Evolutionary conservation across 306 rosid species (phyloP), one percentile per base, ranked within the genome.

Genomic region (Quercus ilex): DNA sequence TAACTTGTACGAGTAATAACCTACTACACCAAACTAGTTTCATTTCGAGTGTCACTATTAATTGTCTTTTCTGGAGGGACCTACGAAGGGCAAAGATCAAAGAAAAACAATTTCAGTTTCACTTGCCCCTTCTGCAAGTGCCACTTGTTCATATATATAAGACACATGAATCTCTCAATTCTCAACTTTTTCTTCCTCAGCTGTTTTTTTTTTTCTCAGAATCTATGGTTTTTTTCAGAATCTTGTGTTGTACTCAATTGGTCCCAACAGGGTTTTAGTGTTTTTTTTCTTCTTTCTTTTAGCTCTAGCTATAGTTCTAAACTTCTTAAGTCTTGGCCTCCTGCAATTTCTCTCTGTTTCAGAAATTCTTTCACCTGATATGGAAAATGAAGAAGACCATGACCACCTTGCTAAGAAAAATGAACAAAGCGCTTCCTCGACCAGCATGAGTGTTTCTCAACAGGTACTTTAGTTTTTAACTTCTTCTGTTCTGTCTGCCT

Each of bases 311-410:
- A 8, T 31, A 13, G 46, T 23, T 33, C 25, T 41, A 41, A 8
- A 41, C 46, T 41, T 2, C 46, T 41, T 6, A 2, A 6, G 30
- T 55, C 17, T 30, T 53, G 52, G 28, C 20, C 63, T 10, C 63
- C 12, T 56, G 71, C 62, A 69, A 26, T 26, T 26, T 13, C 38
- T 11, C 69, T 49, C n/a, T 8, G 11, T 30, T 15, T 69, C 43
- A 9, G 21, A 57, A 71, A 14, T 64, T 59, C 43, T n/a, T 15
- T 19, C 15, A 4, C 53, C n/a, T 46, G 52, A 19, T 2, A 86
- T 88, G 91, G 86, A 74, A 4, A 72, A 56, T 64, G 82, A 77
- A 71, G 81, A 83, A 70, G 46, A 41, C 46, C 46, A 8, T 8
- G 46, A 8, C 46, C 46, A 55, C 33, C 38, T 75, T 63, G 63